Evolutionary conservation across 2,329 filamentous ascomycete species (phyloP), one percentile per base, ranked within the genome.

Genomic region (Fusarium coffeatum): DNA sequence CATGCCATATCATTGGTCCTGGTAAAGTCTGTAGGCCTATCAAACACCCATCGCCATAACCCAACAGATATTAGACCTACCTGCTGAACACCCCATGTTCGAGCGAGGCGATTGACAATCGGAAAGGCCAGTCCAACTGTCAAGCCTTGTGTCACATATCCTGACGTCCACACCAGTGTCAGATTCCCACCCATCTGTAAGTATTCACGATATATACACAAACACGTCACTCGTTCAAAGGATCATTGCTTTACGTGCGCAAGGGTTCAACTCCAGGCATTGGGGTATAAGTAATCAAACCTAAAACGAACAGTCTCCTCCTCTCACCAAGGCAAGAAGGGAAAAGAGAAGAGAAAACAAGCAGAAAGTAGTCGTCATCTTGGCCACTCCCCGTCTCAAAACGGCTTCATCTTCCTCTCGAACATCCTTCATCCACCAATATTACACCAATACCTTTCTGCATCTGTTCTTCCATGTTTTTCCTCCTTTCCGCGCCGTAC

Each of bases 281-380:
- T 72, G 72, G 72, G 72, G 72, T 74, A 74, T 74, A 75, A 74
- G 59, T 74, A 75, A 71, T 67, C 67, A 65, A 64, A 60, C 72
- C 72, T 75, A 71, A 73, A 63, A 51, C 72, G 64, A 74, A 71
- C 59, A 69, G 48, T 60, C 64, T 67, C 64, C 32, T 50, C 63
- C 69, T 61, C 61, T 63, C 66, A 55, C 53, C 55, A 32, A 62
- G 55, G 48, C 47, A 53, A 64, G 54, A 64, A 62, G 46, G 34
- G 23, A 41, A 53, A 60, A 51, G 57, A 69, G 59, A 54, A 61
- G 56, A 45, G 59, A 63, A 72, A 68, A 63, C 56, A 74, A 71
- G 50, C 45, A 56, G 48, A 71, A 53, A 64, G 34, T 11, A n/a
- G 50, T 62, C 64, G 56, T 73, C 62, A 46, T 70, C 53, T 56